A percentile compares a stretch with the other conserved stretches of the same genome.
phyloP scores from a whole-genome alignment of 176 grass and related monocot genomes.

The Oryza meyeriana region DNA sequence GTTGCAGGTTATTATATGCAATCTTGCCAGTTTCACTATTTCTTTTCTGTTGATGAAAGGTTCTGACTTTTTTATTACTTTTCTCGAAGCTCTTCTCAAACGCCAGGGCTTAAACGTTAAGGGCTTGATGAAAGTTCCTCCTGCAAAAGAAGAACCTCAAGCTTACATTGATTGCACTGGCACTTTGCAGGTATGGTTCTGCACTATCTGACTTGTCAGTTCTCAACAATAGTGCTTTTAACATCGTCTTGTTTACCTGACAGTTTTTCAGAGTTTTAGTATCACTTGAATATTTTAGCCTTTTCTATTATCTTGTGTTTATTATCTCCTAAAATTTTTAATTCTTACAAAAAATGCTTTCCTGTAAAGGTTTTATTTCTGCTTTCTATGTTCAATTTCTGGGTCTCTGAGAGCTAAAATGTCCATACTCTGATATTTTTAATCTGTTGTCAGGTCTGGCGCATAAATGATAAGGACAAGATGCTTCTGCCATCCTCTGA shows the following conservation, averaged over 20 bases:
- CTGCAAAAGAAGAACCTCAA: slow-evolving; percentile 69
- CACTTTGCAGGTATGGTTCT: slow-evolving; percentile 68
- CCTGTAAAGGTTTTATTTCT: background rate
- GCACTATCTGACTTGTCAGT: slow-evolving; percentile 2
- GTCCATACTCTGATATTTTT: background rate
- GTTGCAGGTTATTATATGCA: slow-evolving; percentile 72
- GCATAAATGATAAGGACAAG: slow-evolving; percentile 75
- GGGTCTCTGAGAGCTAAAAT: background rate
- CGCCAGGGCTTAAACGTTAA: slow-evolving; percentile 95
- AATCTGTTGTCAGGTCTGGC: slow-evolving; percentile 75
- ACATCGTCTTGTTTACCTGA: background rate
- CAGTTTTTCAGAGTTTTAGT: background rate
- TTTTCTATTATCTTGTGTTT: background rate
- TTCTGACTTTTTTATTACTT: background rate
- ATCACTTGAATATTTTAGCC: background rate
- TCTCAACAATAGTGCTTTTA: background rate
- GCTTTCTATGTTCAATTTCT: background rate
- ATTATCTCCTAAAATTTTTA: background rate
- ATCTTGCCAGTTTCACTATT: slow-evolving; percentile 7
- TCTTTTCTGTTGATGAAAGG: background rate
- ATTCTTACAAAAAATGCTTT: background rate
- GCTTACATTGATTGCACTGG: slow-evolving; percentile 91
- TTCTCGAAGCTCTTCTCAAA: slow-evolving; percentile 77
- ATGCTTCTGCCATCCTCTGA: slow-evolving; percentile 50
- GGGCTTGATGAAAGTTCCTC: slow-evolving; percentile 74